These are phyloP conservation scores for Neurospora sp. DNA, from an alignment of 2,329 filamentous ascomycete genomes.

Conservation along the genomic window DNA sequence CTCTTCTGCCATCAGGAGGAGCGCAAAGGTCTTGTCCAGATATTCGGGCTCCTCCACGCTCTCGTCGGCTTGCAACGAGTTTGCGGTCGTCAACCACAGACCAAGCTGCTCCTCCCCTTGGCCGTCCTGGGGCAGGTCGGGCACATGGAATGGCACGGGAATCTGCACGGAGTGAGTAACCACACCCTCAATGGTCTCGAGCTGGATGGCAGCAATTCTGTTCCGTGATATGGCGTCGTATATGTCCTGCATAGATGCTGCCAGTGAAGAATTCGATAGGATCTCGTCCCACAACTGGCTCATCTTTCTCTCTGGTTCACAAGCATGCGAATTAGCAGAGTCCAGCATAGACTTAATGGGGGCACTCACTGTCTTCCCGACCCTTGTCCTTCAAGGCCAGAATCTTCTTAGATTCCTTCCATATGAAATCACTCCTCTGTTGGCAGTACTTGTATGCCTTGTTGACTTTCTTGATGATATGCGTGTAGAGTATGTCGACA, in stretches of 20 bases:
- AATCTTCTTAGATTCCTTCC: constrained; percentile 80
- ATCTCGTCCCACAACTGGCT: constrained; percentile 61
- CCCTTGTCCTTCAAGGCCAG: constrained; percentile 72
- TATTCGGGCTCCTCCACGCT: constrained; percentile 54
- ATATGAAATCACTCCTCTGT: constrained; percentile 80
- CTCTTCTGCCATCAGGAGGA: constrained; percentile 78
- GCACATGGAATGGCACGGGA: constrained; percentile 56
- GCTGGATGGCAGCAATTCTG: constrained; percentile 73
- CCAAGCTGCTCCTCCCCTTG: constrained; percentile 58
- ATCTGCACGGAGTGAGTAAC: constrained; percentile 56
- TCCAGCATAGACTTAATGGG: background rate
- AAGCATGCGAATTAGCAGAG: constrained; percentile 12
- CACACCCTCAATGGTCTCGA: constrained; percentile 52
- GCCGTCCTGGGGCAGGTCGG: constrained; percentile 59
- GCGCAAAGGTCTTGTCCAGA: constrained; percentile 75
- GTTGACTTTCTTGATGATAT: constrained; percentile 85
- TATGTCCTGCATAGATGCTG: constrained; percentile 71
- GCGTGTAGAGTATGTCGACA: constrained; percentile 68
- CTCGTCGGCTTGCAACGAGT: constrained; percentile 61
- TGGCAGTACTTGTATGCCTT: constrained; percentile 91
- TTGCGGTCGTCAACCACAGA: constrained; percentile 80
- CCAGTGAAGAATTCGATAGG: constrained; percentile 63
- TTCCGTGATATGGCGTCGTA: constrained; percentile 74
- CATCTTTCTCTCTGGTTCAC: constrained; percentile 43
- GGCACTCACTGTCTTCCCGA: constrained; percentile 50